A percentile compares a stretch with the other conserved stretches of the same genome.
Evolutionary conservation across 2,329 filamentous ascomycete genomes (phyloP).

Genomic region (Cylindrodendrum hubeiense): DNA sequence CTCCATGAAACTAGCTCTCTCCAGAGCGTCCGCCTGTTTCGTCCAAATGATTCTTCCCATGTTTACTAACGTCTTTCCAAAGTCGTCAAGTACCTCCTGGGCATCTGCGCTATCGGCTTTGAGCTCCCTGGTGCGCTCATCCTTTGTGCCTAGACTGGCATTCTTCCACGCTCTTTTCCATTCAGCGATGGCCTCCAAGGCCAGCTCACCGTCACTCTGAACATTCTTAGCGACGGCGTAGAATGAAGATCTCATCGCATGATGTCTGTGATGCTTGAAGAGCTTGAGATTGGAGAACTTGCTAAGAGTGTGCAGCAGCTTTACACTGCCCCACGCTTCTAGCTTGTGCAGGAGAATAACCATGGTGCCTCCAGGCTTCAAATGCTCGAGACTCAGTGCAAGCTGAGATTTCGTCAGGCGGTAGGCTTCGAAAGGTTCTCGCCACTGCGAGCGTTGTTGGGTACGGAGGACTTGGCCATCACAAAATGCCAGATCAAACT

Average conservation of each 20-base stretch:
- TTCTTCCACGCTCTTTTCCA: slow-evolving; percentile 57
- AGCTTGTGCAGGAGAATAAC: slow-evolving; percentile 63
- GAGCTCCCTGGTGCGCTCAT: neutral
- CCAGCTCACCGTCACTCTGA: slow-evolving; percentile 46
- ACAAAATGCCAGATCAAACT: slow-evolving; percentile 60
- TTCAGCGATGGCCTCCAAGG: slow-evolving; percentile 48
- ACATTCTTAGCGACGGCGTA: slow-evolving; percentile 64
- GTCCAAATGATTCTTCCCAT: slow-evolving; percentile 32
- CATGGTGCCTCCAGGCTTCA: slow-evolving; percentile 62
- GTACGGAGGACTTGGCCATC: slow-evolving; percentile 61
- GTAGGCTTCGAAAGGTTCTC: slow-evolving; percentile 50
- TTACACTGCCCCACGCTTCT: slow-evolving; percentile 54
- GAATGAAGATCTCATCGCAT: slow-evolving; percentile 62
- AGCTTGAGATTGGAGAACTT: slow-evolving; percentile 53
- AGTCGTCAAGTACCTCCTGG: neutral
- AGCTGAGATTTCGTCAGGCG: slow-evolving; percentile 56
- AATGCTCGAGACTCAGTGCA: slow-evolving; percentile 58
- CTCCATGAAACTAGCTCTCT: slow-evolving; percentile 19
- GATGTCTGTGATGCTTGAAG: slow-evolving; percentile 57
- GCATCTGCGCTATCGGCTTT: neutral
- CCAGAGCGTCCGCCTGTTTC: slow-evolving; percentile 28
- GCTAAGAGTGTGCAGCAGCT: slow-evolving; percentile 53
- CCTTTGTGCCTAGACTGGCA: slow-evolving; percentile 51
- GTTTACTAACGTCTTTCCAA: slow-evolving; percentile 22
- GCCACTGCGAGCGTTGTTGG: slow-evolving; percentile 49